phyloP scores from a whole-genome alignment of 371 early-diverging fungal species.

The Rhizopus delemar region DNA sequence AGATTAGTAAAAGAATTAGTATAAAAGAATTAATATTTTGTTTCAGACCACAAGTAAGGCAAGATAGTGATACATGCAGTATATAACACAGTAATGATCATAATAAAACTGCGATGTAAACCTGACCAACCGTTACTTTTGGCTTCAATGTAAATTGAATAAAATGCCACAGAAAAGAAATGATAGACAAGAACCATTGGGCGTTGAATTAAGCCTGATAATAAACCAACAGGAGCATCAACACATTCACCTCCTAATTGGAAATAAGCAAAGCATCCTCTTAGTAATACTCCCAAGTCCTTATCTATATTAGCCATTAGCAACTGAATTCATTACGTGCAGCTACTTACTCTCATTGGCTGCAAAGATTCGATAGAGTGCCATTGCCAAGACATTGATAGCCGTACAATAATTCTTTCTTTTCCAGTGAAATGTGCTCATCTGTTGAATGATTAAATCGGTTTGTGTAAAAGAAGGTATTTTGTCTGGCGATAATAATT shows the following conservation, averaged over 20 bases:
- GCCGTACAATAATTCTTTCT: slow-evolving; percentile 73
- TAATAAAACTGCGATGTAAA: slow-evolving; percentile 43
- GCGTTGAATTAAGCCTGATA: slow-evolving; percentile 67
- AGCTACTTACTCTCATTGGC: slow-evolving; percentile 36
- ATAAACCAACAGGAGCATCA: slow-evolving; percentile 77
- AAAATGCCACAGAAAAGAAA: slow-evolving; percentile 82
- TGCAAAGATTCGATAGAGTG: slow-evolving; percentile 84
- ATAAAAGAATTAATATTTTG: slow-evolving; percentile 14
- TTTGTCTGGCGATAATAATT: slow-evolving; percentile 47
- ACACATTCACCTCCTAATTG: slow-evolving; percentile 77
- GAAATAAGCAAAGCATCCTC: slow-evolving; percentile 87
- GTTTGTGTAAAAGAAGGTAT: slow-evolving; percentile 53
- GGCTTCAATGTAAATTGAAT: slow-evolving; percentile 55
- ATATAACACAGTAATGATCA: slow-evolving; percentile 49
- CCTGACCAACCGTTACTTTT: slow-evolving; percentile 40
- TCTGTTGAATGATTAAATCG: slow-evolving; percentile 50
- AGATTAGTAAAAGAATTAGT: neutral
- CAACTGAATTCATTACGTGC: neutral
- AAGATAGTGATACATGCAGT: slow-evolving; percentile 59
- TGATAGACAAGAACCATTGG: slow-evolving; percentile 75
- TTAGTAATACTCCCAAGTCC: slow-evolving; percentile 66
- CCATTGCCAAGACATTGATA: slow-evolving; percentile 88
- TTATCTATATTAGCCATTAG: slow-evolving; percentile 6
- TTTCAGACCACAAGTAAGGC: slow-evolving; percentile 48
- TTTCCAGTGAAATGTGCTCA: slow-evolving; percentile 72